Percentiles rank a stretch among this genome's conserved stretches.
These are phyloP conservation scores for Trichoderma oligosporum DNA, from an alignment of 2,329 filamentous ascomycete genomes.

Conservation along the genomic window DNA sequence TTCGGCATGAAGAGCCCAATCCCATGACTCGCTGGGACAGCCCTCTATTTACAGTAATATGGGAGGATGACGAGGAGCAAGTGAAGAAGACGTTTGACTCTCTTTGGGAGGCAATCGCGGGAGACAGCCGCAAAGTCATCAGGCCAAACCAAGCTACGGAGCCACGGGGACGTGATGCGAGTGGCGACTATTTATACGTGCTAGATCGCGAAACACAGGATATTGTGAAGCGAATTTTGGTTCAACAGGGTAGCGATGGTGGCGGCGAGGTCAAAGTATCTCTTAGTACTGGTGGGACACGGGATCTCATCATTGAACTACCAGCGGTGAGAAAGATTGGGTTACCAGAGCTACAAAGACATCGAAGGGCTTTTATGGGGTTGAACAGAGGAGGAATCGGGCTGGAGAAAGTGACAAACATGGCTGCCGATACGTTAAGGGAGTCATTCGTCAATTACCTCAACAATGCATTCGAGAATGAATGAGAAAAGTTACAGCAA, in stretches of 20 bases:
- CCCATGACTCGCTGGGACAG: constrained; percentile 82
- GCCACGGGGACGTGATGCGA: constrained; percentile 56
- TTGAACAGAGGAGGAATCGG: constrained; percentile 69
- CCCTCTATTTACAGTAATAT: constrained; percentile 73
- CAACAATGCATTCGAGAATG: constrained; percentile 59
- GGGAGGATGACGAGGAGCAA: constrained; percentile 67
- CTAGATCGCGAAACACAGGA: constrained; percentile 76
- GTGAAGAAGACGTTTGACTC: constrained; percentile 53
- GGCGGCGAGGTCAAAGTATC: constrained; percentile 54
- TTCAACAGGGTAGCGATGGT: constrained; percentile 67
- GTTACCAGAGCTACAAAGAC: constrained; percentile 70
- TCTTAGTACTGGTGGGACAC: constrained; percentile 33
- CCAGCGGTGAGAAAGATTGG: constrained; percentile 60
- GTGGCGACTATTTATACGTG: constrained; percentile 73
- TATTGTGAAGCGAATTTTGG: constrained; percentile 65
- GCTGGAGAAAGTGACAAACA: constrained; percentile 51
- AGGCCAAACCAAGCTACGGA: constrained; percentile 74
- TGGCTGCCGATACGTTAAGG: constrained; percentile 52
- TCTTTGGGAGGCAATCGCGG: constrained; percentile 72
- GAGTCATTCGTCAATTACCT: constrained; percentile 64
- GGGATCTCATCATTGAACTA: constrained; percentile 59
- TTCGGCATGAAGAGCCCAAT: constrained; percentile 82
- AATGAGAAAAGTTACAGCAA: background rate
- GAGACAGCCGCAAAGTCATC: constrained; percentile 59
- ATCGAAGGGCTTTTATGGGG: constrained; percentile 72